These are phyloP conservation scores for Annona cherimola DNA, from an alignment of 164 flowering plant species.

Conservation along the genomic window DNA sequence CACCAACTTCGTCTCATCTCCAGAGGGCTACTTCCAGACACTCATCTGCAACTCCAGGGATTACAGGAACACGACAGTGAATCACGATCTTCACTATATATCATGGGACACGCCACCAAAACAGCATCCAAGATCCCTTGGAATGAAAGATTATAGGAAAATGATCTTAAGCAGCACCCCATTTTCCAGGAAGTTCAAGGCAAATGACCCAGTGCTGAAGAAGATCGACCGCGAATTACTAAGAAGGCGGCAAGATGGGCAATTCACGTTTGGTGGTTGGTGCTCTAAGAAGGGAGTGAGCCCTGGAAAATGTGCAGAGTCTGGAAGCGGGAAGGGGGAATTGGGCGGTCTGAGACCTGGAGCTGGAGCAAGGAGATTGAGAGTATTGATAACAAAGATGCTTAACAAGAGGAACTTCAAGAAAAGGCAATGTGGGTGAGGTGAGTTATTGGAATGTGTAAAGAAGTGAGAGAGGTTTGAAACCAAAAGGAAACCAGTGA, in stretches of 20 bases:
- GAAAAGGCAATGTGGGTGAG: constrained; percentile 53
- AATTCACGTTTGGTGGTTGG: constrained; percentile 74
- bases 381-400: constrained; percentile 40
- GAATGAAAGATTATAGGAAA: constrained; percentile 49
- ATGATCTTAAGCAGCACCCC: constrained; percentile 60
- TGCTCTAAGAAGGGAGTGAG: constrained; percentile 30
- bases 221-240: constrained; percentile 71
- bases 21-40: constrained; percentile 93
- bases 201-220: constrained; percentile 51
- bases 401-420: constrained; percentile 32
- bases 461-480: too few relatives aligned
- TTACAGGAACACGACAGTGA: constrained; percentile 63
- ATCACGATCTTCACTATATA: constrained; percentile 88
- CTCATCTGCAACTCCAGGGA: constrained; percentile 72
- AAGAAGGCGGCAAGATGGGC: constrained; percentile 20
- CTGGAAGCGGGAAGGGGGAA: constrained; percentile 18
- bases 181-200: constrained; percentile 78
- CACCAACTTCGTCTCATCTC: constrained; percentile 92
- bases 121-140: constrained; percentile 78
- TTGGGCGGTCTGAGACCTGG: constrained; percentile 64
- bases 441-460: too few relatives aligned
- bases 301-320: constrained; percentile 20
- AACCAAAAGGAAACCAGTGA: too few relatives aligned
- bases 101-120: constrained; percentile 92
- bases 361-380: constrained; percentile 61